Evolutionary conservation across 805 yeast genomes (phyloP).

Genomic region (Lachancea quebecensis): DNA sequence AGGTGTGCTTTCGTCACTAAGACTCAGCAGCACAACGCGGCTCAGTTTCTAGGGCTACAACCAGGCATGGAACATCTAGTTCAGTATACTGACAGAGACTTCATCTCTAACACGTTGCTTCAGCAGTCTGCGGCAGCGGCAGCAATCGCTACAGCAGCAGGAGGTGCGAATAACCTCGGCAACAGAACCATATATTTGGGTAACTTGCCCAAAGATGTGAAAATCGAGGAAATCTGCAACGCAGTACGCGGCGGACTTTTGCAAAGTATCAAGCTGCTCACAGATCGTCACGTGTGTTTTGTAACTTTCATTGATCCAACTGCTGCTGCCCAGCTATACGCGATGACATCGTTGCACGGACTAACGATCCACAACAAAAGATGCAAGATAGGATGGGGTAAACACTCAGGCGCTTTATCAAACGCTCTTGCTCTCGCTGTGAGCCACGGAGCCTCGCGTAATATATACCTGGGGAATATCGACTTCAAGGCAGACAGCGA

Average conservation of each 20-base stretch:
- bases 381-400: slow-evolving; percentile 96
- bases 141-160: slow-evolving; percentile 91
- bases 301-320: slow-evolving; percentile 94
- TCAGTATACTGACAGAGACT: slow-evolving; percentile 55
- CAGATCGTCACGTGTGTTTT: slow-evolving; percentile 87
- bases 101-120: slow-evolving; percentile 64
- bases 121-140: slow-evolving; percentile 97
- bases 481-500: slow-evolving; percentile 29
- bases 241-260: slow-evolving; percentile 92
- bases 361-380: slow-evolving; percentile 77
- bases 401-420: slow-evolving; percentile 87
- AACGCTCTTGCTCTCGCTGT: slow-evolving; percentile 85
- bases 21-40: slow-evolving; percentile 95
- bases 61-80: slow-evolving; percentile 81
- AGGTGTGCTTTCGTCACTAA: slow-evolving; percentile 91
- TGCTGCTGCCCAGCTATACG: slow-evolving; percentile 96
- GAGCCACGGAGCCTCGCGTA: slow-evolving; percentile 88
- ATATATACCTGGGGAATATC: slow-evolving; percentile 80
- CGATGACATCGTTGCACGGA: slow-evolving; percentile 87
- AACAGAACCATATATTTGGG: slow-evolving; percentile 92
- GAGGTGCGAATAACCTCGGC: slow-evolving; percentile 87
- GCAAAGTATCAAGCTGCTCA: slow-evolving; percentile 71
- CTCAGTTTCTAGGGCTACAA: slow-evolving; percentile 85
- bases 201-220: slow-evolving; percentile 78
- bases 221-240: slow-evolving; percentile 90